Evolutionary conservation across 176 grass and related monocot species (phyloP).

Genomic region (Triticum monococcum): DNA sequence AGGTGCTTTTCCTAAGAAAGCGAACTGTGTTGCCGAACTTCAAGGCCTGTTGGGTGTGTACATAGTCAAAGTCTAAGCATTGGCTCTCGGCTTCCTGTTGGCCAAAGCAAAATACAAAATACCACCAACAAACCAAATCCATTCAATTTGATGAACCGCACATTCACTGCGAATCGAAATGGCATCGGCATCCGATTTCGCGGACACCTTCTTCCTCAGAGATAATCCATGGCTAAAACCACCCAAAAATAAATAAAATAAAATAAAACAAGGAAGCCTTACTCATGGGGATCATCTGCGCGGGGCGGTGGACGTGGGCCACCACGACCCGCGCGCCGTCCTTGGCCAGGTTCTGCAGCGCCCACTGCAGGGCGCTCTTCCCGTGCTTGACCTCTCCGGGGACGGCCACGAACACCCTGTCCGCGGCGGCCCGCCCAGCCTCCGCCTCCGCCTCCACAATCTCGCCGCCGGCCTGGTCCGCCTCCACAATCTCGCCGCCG

Average conservation of each 20-base stretch:
- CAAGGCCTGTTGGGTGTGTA: background rate
- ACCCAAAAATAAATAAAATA: no score
- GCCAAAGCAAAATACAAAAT: background rate
- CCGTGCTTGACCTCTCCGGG: constrained; percentile 44
- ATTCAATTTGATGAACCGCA: background rate
- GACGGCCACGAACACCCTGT: constrained; percentile 65
- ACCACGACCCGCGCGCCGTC: constrained; percentile 40
- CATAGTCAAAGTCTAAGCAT: background rate
- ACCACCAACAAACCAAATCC: background rate
- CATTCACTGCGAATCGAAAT: background rate
- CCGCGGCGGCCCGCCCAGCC: background rate
- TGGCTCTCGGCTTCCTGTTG: background rate
- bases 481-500: constrained; percentile 12
- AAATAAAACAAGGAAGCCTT: constrained; percentile 19
- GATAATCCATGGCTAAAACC: background rate
- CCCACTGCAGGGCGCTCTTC: constrained; percentile 52
- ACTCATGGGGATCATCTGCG: constrained; percentile 50
- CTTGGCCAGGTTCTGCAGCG: constrained; percentile 52
- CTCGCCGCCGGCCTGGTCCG: background rate
- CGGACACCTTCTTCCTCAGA: background rate
- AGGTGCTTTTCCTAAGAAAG: background rate
- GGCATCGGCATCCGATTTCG: background rate
- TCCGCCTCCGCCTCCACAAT: background rate
- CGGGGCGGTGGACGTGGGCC: constrained; percentile 54
- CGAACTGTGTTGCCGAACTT: background rate